Evolutionary conservation across 2,329 filamentous ascomycete species (phyloP), one percentile per base, ranked within the genome.

Genomic region (Xylaria hypoxylon): DNA sequence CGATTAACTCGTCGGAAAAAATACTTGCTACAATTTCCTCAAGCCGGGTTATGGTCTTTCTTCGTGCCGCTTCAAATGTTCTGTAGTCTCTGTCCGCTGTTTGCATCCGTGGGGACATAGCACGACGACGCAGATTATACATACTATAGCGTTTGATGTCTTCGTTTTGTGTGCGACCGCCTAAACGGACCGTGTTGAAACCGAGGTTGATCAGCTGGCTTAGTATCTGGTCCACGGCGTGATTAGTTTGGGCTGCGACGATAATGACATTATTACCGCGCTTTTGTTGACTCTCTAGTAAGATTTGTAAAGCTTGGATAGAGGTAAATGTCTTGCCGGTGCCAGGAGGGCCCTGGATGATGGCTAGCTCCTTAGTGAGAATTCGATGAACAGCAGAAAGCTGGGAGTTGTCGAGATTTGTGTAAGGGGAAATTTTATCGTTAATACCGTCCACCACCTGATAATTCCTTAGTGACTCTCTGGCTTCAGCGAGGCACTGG

Each of bases 221-320:
- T 0, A 97, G 81, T 0, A 97, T 82, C 75, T 97, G 94, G 72
- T 97, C 94, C 0, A 97, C 81, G 0, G 94, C 94, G 77, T 97
- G 93, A 65, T 97, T 97, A 0, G 94, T 97, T 73, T 97, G 93
- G 7, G 93, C 93, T 0, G 93, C 87, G 3, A 97, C 83, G 22
- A 97, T 84, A 33, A 97, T 89, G 0, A 92, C 92, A 8, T 89
- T 85, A 64, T 90, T 87, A 0, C 79, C 81, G 1, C 75, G 72
- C 2, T 77, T 75, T 73, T 87, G 26, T 38, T 72, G 84, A 59
- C 91, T 92, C 1, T 83, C 78, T 0, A 93, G 80, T 59, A 94
- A 80, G 1, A 90, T 82, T 52, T 86, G 87, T 10, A 97, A 77
- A 0, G 91, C 90, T 28, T 89, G 81, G 2, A 95, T 87, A 0